A percentile compares a stretch with the other conserved stretches of the same genome.
phyloP scores from a whole-genome alignment of 139 green algal species.

The Haematococcus lacustris region DNA sequence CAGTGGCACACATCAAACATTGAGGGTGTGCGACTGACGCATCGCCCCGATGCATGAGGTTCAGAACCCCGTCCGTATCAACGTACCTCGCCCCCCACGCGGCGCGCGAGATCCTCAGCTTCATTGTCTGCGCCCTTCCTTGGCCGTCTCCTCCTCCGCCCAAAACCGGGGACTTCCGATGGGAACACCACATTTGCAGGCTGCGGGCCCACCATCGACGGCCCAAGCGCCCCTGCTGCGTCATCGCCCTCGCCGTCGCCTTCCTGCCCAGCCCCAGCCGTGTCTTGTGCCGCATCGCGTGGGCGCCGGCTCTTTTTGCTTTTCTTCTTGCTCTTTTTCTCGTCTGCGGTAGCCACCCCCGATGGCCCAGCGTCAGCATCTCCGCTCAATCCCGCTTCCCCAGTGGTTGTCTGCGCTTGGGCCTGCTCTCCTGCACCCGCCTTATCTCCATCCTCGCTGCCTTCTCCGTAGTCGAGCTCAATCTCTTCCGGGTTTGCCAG shows the following conservation, averaged over 20 bases:
- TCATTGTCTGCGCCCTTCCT: conserved; percentile 1
- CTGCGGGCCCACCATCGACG: background rate
- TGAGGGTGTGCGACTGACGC: too few relatives aligned
- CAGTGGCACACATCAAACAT: too few relatives aligned
- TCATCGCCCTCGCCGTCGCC: conserved; percentile 13
- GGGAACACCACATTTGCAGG: background rate
- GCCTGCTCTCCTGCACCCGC: background rate
- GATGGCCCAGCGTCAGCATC: background rate
- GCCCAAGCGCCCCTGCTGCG: background rate
- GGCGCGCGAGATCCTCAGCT: too few relatives aligned
- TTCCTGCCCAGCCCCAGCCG: background rate
- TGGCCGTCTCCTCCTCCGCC: background rate
- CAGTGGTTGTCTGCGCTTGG: background rate
- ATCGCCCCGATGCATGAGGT: too few relatives aligned
- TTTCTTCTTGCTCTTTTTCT: too few relatives aligned
- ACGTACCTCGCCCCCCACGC: too few relatives aligned
- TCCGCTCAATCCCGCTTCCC: too few relatives aligned
- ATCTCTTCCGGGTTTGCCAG: conserved; percentile 3
- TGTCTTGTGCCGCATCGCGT: too few relatives aligned
- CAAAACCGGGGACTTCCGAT: background rate
- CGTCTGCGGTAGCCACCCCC: background rate
- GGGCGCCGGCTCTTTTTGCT: too few relatives aligned
- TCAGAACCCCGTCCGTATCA: too few relatives aligned
- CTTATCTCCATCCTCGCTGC: background rate
- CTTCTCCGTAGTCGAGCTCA: conserved; percentile 1